Conservation (phyloP, 1,284 basidiomycete species). For the Pseudozyma hubeiensis region DNA sequence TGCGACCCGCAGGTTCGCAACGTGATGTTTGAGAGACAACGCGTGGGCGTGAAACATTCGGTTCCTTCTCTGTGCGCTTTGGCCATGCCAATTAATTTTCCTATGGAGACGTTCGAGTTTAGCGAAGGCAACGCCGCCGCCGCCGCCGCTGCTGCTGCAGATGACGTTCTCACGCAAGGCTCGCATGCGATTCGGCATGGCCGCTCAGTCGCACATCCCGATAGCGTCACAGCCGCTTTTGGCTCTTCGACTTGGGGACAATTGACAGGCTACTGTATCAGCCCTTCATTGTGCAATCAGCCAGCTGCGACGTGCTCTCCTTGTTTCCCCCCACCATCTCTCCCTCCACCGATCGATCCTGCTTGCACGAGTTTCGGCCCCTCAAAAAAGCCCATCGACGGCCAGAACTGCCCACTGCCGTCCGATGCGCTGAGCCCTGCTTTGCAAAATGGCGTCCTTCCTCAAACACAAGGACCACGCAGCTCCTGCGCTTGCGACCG, state of each 20-base stretch:
- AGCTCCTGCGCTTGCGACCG: conserved; percentile 5
- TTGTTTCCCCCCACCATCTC: no score
- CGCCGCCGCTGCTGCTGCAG: conserved; percentile 1
- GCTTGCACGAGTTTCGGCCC: neutral
- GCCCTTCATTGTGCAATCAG: no score
- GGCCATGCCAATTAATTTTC: neutral
- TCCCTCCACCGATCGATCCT: no score
- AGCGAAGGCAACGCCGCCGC: neutral
- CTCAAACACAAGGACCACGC: conserved; percentile 45
- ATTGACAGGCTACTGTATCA: no score
- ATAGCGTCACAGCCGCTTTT: no score
- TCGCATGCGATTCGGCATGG: conserved; percentile 3
- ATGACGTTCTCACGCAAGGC: neutral
- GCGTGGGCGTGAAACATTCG: neutral
- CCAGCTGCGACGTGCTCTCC: no score
- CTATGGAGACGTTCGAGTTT: neutral
- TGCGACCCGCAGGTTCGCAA: conserved; percentile 2
- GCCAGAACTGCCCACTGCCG: neutral
- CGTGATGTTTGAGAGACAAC: neutral
- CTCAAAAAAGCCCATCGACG: neutral
- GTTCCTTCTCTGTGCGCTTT: conserved; percentile 1
- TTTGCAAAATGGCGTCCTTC: conserved; percentile 26
- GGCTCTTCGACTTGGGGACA: no score
- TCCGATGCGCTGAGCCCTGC: conserved; percentile 10
- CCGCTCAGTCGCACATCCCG: no score